Conservation (phyloP, 352 stramenopile species). For the Phytophthora pini region DNA sequence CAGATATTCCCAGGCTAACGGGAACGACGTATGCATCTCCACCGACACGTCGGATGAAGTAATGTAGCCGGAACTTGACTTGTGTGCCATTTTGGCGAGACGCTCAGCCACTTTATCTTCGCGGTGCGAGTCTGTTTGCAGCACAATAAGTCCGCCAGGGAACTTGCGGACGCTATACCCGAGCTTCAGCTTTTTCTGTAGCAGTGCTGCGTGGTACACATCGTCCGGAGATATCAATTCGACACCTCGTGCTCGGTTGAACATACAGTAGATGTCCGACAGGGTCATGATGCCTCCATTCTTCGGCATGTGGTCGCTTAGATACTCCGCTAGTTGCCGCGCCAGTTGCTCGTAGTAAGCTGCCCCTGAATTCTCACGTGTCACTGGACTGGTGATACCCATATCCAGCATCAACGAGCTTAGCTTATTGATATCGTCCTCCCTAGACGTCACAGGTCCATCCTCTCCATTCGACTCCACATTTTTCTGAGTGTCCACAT, state of each 20-base stretch:
- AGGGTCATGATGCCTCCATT: constrained; percentile 98
- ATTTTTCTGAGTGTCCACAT: constrained; percentile 83
- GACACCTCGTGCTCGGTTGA: constrained; percentile 97
- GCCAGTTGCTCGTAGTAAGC: constrained; percentile 93
- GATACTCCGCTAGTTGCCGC: constrained; percentile 90
- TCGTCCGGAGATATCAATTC: constrained; percentile 98
- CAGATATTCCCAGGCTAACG: constrained; percentile 96
- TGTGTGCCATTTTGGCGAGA: constrained; percentile 78
- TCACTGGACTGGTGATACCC: constrained; percentile 94
- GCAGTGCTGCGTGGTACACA: constrained; percentile 90
- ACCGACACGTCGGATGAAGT: constrained; percentile 92
- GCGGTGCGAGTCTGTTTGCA: constrained; percentile 91
- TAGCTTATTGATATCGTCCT: constrained; percentile 81
- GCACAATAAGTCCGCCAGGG: constrained; percentile 92
- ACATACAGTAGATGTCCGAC: constrained; percentile 99
- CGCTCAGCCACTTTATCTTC: constrained; percentile 83
- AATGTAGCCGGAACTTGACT: constrained; percentile 79
- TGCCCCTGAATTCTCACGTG: constrained; percentile 87
- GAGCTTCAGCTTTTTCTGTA: constrained; percentile 88
- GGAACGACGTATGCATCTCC: constrained; percentile 93
- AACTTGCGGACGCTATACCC: constrained; percentile 95
- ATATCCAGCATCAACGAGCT: constrained; percentile 92
- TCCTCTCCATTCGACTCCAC: constrained; percentile 37
- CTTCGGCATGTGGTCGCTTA: constrained; percentile 79
- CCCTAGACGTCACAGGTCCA: constrained; percentile 20